A percentile compares a stretch with the other conserved stretches of the same genome.
Conservation (phyloP, 495 filamentous ascomycete genomes). For the Hypoxylon lenormandii region DNA sequence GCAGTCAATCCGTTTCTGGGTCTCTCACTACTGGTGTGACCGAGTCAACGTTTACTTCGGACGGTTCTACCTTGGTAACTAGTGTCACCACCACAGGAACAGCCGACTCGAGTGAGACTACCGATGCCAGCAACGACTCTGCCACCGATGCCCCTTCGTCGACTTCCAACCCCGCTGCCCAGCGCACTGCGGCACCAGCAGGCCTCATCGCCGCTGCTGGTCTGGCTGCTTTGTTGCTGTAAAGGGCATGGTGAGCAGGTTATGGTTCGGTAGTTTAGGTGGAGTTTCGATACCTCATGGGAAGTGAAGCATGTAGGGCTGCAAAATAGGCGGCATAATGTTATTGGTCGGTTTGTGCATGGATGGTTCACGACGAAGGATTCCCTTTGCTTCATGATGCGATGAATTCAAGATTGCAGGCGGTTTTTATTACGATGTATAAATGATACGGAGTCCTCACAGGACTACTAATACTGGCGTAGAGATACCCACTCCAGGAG, state of each 20-base stretch:
- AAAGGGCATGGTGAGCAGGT: slow-evolving; percentile 4
- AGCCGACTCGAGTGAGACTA: slow-evolving; percentile 19
- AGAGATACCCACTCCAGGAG: slow-evolving; percentile 52
- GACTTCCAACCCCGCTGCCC: slow-evolving; percentile 42
- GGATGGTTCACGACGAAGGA: slow-evolving; percentile 40
- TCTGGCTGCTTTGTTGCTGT: slow-evolving; percentile 47
- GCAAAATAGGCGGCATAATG: slow-evolving; percentile 45
- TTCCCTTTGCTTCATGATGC: slow-evolving; percentile 43
- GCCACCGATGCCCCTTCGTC: slow-evolving; percentile 32
- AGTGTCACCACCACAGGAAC: slow-evolving; percentile 45
- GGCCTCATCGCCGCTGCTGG: slow-evolving; percentile 49
- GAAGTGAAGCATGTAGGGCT: slow-evolving; percentile 36
- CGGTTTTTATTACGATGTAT: slow-evolving; percentile 51
- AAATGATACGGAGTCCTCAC: slow-evolving; percentile 47
- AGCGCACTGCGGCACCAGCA: slow-evolving; percentile 50
- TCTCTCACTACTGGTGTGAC: slow-evolving; percentile 36
- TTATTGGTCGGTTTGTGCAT: slow-evolving; percentile 42
- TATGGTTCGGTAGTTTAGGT: slow-evolving; percentile 2
- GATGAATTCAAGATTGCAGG: slow-evolving; percentile 39
- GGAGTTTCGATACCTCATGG: slow-evolving; percentile 23
- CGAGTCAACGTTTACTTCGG: slow-evolving; percentile 49
- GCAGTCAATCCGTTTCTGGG: slow-evolving; percentile 38
- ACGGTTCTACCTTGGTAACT: slow-evolving; percentile 51
- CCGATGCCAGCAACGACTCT: slow-evolving; percentile 19
- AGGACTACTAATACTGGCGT: slow-evolving; percentile 50